Percentiles rank a stretch among this genome's conserved stretches.
phyloP scores from a whole-genome alignment of 2,329 filamentous ascomycete genomes.

The Phyllosticta ampelicida region DNA sequence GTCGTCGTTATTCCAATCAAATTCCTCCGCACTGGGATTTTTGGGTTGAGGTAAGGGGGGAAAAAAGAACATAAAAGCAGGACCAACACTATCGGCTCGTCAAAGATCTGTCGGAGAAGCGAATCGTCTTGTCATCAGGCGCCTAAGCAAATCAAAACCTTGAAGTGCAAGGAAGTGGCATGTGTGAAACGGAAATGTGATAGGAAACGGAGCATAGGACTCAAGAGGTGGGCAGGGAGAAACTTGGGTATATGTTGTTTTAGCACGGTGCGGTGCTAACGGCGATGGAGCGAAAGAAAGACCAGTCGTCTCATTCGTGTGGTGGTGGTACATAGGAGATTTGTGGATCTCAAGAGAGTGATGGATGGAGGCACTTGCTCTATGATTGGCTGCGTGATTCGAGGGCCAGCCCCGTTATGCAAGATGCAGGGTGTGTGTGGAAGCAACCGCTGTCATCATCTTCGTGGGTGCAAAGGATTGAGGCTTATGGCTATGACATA shows the following conservation, averaged over 20 bases:
- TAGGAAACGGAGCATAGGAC: not conserved
- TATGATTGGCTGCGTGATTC: not conserved
- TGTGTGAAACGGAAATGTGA: not conserved
- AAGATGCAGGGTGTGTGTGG: not conserved
- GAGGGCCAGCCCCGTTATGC: not conserved
- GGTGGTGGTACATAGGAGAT: not conserved
- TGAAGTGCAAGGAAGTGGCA: not conserved
- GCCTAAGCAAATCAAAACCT: not conserved
- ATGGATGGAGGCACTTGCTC: not conserved
- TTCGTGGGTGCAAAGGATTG: not conserved
- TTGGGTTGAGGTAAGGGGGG: not conserved
- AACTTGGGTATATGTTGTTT: conserved; percentile 7
- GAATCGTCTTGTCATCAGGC: not conserved
- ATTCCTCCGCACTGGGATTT: not conserved
- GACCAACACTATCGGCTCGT: not conserved
- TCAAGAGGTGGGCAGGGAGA: not conserved
- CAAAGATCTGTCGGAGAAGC: not conserved
- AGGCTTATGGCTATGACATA: not conserved
- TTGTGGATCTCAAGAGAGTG: not conserved
- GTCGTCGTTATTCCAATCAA: not conserved
- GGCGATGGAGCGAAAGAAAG: not conserved
- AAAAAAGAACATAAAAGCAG: not conserved
- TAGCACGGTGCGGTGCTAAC: not conserved
- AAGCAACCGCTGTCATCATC: not conserved
- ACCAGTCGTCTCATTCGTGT: not conserved